phyloP scores from a whole-genome alignment of 768 basidiomycete species.

The Lyophyllum atratum region DNA sequence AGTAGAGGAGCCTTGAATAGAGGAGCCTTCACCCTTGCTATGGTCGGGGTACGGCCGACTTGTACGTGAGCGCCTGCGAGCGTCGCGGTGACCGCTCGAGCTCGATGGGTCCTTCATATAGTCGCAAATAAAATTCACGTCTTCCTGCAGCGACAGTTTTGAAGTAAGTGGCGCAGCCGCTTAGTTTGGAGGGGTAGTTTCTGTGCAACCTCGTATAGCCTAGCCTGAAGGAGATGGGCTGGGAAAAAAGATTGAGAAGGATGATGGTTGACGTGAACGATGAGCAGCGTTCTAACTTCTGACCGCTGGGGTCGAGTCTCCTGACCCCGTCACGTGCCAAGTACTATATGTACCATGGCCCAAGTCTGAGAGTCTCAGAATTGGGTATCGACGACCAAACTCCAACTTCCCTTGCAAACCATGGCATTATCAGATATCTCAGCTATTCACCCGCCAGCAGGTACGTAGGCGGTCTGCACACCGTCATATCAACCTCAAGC shows the following conservation, averaged over 20 bases:
- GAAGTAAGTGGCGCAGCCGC: not conserved
- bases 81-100: constrained; percentile 12
- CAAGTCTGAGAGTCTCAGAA: not conserved
- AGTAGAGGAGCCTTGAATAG: no score
- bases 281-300: not conserved
- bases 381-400: constrained; percentile 4
- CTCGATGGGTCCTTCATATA: constrained; percentile 17
- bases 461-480: constrained; percentile 31
- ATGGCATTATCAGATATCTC: constrained; percentile 31
- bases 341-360: not conserved
- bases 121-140: not conserved
- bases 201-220: not conserved
- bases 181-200: not conserved
- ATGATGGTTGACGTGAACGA: not conserved
- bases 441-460: constrained; percentile 47
- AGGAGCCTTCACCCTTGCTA: not conserved
- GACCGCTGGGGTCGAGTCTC: no score
- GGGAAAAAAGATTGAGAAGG: not conserved
- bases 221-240: not conserved
- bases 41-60: constrained; percentile 1
- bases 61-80: constrained; percentile 4
- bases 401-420: not conserved
- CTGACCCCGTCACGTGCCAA: not conserved
- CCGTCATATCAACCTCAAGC: not conserved
- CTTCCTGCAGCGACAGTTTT: not conserved